Conservation (phyloP, 164 flowering plant genomes). For the Kingdonia uniflora region DNA sequence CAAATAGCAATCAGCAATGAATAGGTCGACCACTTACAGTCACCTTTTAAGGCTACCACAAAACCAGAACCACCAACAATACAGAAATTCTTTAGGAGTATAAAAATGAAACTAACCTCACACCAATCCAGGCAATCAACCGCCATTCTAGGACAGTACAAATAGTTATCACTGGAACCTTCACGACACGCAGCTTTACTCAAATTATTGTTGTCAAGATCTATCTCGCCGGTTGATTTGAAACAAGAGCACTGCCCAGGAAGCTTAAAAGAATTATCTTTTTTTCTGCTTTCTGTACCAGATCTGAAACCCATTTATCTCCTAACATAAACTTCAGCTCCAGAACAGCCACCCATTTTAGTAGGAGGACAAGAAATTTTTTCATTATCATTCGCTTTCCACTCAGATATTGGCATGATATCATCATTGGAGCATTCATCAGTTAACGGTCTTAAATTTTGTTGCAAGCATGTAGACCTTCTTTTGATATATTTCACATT, state of each 20-base stretch:
- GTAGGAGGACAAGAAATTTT: slow-evolving; percentile 47
- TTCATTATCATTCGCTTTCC: slow-evolving; percentile 22
- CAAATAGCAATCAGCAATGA: no score
- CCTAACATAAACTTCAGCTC: slow-evolving; percentile 50
- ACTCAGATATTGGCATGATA: slow-evolving; percentile 7
- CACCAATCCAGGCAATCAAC: slow-evolving; percentile 53
- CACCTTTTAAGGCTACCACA: no score
- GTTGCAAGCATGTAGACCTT: no score
- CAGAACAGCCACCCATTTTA: slow-evolving; percentile 59
- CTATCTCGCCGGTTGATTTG: background rate
- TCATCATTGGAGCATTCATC: background rate
- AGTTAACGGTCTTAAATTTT: background rate
- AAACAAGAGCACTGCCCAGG: background rate
- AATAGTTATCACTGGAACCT: background rate
- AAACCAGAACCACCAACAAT: no score
- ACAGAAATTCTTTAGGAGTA: background rate
- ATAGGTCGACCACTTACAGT: no score
- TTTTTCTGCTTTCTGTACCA: slow-evolving; percentile 22
- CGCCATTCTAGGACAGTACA: slow-evolving; percentile 6
- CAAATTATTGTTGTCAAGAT: background rate
- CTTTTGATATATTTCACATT: slow-evolving; percentile 10
- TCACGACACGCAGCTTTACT: background rate
- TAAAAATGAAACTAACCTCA: slow-evolving; percentile 41
- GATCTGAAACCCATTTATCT: slow-evolving; percentile 38
- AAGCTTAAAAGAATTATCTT: background rate